These are phyloP conservation scores for Ustilago crameri DNA, from an alignment of 1,284 basidiomycete species.

Conservation along the genomic window DNA sequence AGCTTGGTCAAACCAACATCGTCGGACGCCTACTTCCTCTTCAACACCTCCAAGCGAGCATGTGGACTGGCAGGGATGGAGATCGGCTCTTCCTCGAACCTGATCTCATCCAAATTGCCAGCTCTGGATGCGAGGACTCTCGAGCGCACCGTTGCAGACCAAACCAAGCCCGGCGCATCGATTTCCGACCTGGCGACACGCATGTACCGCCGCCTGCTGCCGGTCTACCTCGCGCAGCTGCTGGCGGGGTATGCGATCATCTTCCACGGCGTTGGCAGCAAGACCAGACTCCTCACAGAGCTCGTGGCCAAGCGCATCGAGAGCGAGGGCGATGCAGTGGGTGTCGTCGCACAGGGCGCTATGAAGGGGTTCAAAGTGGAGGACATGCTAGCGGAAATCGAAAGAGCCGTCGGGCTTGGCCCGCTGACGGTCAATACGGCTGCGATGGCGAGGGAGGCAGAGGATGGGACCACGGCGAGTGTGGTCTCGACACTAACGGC, in stretches of 20 bases:
- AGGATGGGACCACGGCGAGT: constrained; percentile 4
- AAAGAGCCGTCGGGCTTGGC: constrained; percentile 30
- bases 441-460: constrained; percentile 1
- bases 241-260: constrained; percentile 46
- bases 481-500: constrained; percentile 35
- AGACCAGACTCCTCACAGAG: constrained; percentile 27
- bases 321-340: constrained; percentile 41
- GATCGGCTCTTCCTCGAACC: constrained; percentile 21
- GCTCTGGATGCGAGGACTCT: constrained; percentile 34
- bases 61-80: constrained; percentile 37
- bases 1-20: constrained; percentile 43
- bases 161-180: constrained; percentile 16
- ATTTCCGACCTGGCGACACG: constrained; percentile 26
- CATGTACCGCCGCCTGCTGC: constrained; percentile 39
- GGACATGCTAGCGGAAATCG: constrained; percentile 40
- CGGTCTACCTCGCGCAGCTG: constrained; percentile 44
- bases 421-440: constrained; percentile 19
- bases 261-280: constrained; percentile 48
- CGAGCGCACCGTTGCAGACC: constrained; percentile 12
- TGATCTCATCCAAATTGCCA: constrained; percentile 36
- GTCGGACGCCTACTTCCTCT: constrained; percentile 51
- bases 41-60: constrained; percentile 44
- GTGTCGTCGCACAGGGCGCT: constrained; percentile 47
- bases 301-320: constrained; percentile 28
- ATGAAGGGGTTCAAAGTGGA: constrained; percentile 55